Conservation (phyloP, 257 asterid genomes). For the Linaria vulgaris region DNA sequence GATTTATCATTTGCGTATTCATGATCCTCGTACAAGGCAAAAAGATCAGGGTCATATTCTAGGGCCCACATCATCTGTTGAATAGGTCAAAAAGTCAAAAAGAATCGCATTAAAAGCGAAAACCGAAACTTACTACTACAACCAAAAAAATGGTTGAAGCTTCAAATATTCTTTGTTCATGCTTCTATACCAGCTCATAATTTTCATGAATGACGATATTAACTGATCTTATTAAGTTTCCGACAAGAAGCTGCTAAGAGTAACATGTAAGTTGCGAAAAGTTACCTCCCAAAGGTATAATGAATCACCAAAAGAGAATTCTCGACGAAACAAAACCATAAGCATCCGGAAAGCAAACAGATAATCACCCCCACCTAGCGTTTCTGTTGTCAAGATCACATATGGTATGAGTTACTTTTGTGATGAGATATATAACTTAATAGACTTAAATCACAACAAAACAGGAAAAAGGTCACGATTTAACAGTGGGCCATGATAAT, state of each 20-base stretch:
- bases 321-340: conserved; percentile 94
- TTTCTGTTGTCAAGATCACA: conserved; percentile 50
- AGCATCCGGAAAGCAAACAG: conserved; percentile 95
- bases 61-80: conserved; percentile 96
- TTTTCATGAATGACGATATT: not conserved
- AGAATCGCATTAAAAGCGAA: conserved; percentile 7
- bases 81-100: conserved; percentile 15
- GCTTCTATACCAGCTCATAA: not conserved
- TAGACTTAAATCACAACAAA: not conserved
- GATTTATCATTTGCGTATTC: conserved; percentile 43
- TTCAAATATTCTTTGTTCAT: not conserved
- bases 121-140: not conserved
- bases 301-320: conserved; percentile 87
- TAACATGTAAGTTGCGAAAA: conserved; percentile 14
- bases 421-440: conserved; percentile 12
- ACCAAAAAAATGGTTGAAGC: not conserved
- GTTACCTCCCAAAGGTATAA: conserved; percentile 95
- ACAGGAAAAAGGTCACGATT: not conserved
- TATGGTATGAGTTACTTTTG: conserved; percentile 25
- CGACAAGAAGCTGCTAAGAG: no score
- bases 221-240: not conserved
- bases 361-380: conserved; percentile 89
- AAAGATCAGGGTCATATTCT: conserved; percentile 79
- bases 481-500: not conserved
- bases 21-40: conserved; percentile 53